Base-by-base conservation (phyloP, 257 asterid genomes). In the Coffea canephora region DNA sequence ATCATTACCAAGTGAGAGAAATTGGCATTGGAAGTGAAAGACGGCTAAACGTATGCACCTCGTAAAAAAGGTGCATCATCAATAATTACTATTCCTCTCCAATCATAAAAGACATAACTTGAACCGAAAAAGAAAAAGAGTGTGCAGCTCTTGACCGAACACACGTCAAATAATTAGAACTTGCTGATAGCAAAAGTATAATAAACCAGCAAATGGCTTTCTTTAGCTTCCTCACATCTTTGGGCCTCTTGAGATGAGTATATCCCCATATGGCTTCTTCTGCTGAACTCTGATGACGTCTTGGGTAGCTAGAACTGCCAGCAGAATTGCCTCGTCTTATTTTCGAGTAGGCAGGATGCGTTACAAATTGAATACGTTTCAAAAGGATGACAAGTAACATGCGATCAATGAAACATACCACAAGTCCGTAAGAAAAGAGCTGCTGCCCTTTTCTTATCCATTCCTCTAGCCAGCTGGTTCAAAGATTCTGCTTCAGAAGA, bases 361-460 rank as follows among this genome's bases (percentile, higher is more conserved):
- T 7, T 2, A 39, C 6, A 43, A 71, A 73, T 18, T 15, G 68
- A 68, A 67, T 4, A 8, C 1, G 1, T 49, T 31, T n/a, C 67
- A 61, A 43, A 71, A 16, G 54, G 65, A 66, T 45, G 11, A 71
- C 21, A 73, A 52, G 64, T 4, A 77, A 23, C 25, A 45, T 12
- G 74, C 49, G 78, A 46, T 36, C 70, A 83, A 75, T 73, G 72
- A 55, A 36, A 68, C 34, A 43, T 87, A 93, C 99, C 98, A 75
- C 95, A 90, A 80, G 97, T 89, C 77, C 91, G 98, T 82, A 87
- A 95, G 85, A 95, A 95, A 82, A 95, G 97, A 78, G 87, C 82
- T 55, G 98, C 97, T 82, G 96, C 97, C 81, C 82, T 76, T 83
- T 89, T 93, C 80, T 77, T 90, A 87, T 88, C 82, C 97, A 95